Evolutionary conservation across 2,329 filamentous ascomycete species (phyloP).

Genomic region (Ophiostoma piceae): DNA sequence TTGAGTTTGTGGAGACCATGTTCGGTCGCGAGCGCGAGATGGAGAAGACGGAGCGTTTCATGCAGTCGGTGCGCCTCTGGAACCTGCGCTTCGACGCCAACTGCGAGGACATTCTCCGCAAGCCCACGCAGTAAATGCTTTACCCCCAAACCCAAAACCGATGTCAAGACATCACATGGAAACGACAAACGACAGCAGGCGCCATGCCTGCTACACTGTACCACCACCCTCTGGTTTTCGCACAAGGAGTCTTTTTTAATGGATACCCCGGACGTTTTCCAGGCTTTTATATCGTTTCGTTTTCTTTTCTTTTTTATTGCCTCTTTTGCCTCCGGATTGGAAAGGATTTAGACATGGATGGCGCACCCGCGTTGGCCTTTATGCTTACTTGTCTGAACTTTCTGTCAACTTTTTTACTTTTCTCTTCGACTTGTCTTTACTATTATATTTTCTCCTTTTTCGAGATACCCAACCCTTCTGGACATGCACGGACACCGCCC

Average conservation of each 20-base stretch:
- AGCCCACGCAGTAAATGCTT: constrained; percentile 49
- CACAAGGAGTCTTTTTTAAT: constrained; percentile 20
- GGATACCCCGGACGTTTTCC: constrained; percentile 23
- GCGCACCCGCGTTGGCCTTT: constrained; percentile 21
- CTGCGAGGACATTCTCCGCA: constrained; percentile 78
- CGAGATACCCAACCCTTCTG: constrained; percentile 11
- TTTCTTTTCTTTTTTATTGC: constrained; percentile 11
- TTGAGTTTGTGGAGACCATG: constrained; percentile 92
- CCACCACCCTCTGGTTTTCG: constrained; percentile 24
- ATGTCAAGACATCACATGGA: background rate
- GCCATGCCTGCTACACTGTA: constrained; percentile 17
- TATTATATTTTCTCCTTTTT: constrained; percentile 12
- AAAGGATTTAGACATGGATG: constrained; percentile 24
- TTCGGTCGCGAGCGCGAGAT: constrained; percentile 89
- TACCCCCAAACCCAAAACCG: background rate
- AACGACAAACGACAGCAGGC: background rate
- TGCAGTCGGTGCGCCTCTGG: constrained; percentile 83
- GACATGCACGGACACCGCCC: constrained; percentile 1
- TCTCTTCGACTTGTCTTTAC: constrained; percentile 1
- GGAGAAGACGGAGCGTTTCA: constrained; percentile 84
- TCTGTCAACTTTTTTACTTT: background rate
- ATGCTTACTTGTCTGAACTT: constrained; percentile 9
- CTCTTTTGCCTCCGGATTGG: constrained; percentile 5
- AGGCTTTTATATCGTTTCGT: constrained; percentile 8
- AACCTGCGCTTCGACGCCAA: constrained; percentile 93